These are phyloP conservation scores for Aspergillus glaucus DNA, from an alignment of 2,329 filamentous ascomycete species.

Conservation along the genomic window DNA sequence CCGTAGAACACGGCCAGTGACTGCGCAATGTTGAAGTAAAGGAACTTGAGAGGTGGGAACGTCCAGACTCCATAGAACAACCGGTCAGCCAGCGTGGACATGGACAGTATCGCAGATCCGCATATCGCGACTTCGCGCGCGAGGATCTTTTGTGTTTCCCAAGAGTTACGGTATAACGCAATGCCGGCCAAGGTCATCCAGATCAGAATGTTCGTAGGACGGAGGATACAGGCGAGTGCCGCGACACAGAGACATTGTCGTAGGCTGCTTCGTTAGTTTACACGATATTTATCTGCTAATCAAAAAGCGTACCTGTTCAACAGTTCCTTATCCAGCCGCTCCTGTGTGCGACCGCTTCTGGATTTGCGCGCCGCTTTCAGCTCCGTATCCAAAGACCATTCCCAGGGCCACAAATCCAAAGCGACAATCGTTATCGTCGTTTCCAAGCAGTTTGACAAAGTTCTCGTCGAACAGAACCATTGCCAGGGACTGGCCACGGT, in stretches of 20 bases:
- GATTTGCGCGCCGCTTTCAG: constrained; percentile 7
- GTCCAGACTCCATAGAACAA: constrained; percentile 80
- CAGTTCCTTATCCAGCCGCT: constrained; percentile 1
- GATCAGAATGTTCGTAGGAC: constrained; percentile 83
- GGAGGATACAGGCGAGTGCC: constrained; percentile 73
- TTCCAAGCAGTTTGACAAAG: constrained; percentile 90
- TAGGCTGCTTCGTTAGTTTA: constrained; percentile 36
- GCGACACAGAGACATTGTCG: constrained; percentile 66
- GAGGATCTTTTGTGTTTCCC: constrained; percentile 46
- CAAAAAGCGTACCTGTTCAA: constrained; percentile 19
- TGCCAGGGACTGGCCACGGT: constrained; percentile 81
- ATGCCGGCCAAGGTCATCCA: constrained; percentile 65
- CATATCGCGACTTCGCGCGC: constrained; percentile 60
- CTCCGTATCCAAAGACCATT: constrained; percentile 48
- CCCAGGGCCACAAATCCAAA: constrained; percentile 82
- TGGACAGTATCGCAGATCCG: constrained; percentile 50
- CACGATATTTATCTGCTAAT: constrained; percentile 2
- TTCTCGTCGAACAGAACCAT: constrained; percentile 90
- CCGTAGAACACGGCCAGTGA: constrained; percentile 91
- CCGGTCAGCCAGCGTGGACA: constrained; percentile 65
- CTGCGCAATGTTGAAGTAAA: constrained; percentile 85
- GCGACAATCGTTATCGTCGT: constrained; percentile 78
- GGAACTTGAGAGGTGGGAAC: constrained; percentile 78
- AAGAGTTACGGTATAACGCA: constrained; percentile 42
- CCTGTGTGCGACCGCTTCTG: constrained; percentile 4